Evolutionary conservation across 2,329 filamentous ascomycete species (phyloP), one percentile per base, ranked within the genome.

Genomic region (Aspergillus novoparasiticus): DNA sequence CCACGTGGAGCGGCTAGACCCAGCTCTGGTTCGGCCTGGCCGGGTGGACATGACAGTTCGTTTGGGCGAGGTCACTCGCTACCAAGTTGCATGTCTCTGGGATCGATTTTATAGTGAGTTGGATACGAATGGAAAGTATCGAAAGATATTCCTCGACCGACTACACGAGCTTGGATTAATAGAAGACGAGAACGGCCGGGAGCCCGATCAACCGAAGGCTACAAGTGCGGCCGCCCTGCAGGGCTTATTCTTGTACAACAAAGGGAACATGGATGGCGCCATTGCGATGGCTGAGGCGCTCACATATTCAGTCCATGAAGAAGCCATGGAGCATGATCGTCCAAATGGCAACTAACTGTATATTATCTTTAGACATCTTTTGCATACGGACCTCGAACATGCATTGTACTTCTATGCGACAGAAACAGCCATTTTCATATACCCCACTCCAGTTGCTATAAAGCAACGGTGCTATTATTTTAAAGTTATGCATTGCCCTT

Each of bases 161-260:
- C 85, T 96, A 14, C 85, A 88, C 51, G 84, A 89, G 56, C 81
- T 95, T 19, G 90, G 90, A 0, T 78, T 97, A 30, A 87, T 96
- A 59, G 85, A 87, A 21, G 83, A 86, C 58, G 83, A 81, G 26
- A 73, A 81, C 30, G 84, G 84, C 23, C 79, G 79, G 3, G 80
- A 81, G 61, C 75, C 80, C 3, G 83, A 77, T 59, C 63, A 80
- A 5, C 78, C 80, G 46, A 82, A 82, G 54, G 81, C 81, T 62
- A 91, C 93, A 19, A 98, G 94, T 75, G 94, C 94, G 5, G 95
- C 95, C 32, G 93, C 93, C 26, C 88, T 99, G 34, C 95, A 99
- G 78, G 95, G 95, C 0, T 79, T 99, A 51, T 99, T 99, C 78
- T 78, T 98, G 76, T 96, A 96, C 77, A 96, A 98, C 80, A 99